Evolutionary conservation across 805 yeast genomes (phyloP), one percentile per base, ranked within the genome.

Genomic region (Spathaspora passalidarum): DNA sequence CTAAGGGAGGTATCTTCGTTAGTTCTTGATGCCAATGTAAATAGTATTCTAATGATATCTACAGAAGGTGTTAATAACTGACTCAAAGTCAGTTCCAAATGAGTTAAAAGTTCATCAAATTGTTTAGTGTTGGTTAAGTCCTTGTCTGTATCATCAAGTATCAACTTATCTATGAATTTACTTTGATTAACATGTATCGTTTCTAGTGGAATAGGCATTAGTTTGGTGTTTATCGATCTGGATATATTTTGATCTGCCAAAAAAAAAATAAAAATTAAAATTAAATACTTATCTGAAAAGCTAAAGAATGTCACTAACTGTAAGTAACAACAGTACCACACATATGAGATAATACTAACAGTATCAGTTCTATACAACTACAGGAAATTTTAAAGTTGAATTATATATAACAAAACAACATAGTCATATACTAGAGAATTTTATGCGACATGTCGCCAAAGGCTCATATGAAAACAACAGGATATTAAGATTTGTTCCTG

Each of bases 21-120:
- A 37, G 56, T 46, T 32, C 72, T 53, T 0, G 66, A 52, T 1
- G 66, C 63, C 23, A 70, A 44, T 2, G 75, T 68, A 22, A 68
- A 44, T 18, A 71, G 44, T 5, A 70, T 50, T 6, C 65, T 59
- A 14, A 67, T 47, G 9, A 65, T 44, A 39, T 56, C 49, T 7
- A 45, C 38, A 3, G 69, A 59, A 3, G 72, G 72, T 20, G 43
- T n/a, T 32, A 45, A 16, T 8, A 50, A 22, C 11, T 45, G n/a
- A 11, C 38, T 25, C 29, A 22, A 38, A 11, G 13, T 4, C 17
- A 29, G 14, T 44, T 29, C 73, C 26, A 63, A 46, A 39, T 58
- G 60, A 14, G 49, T 50, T 22, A 68, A 55, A 25, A 67, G 50
- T 26, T 53, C 55, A 44, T 67, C 69, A 43, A 67, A 51, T 43